Conservation (phyloP, 2,329 filamentous ascomycete species). For the Xylariaceae sp. region DNA sequence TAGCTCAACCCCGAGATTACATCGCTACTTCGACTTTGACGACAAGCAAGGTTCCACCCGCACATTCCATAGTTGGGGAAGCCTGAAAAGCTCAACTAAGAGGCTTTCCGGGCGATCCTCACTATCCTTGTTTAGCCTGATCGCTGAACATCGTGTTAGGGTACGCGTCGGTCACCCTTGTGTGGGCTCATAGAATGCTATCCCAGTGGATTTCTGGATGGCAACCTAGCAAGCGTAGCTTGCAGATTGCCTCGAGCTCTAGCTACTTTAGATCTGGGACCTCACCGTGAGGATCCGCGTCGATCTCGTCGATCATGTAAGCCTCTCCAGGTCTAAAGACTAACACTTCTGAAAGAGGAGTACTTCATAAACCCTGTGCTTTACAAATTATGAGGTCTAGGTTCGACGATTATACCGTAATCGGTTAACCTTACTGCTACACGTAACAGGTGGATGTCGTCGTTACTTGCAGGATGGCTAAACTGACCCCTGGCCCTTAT, state of each 20-base stretch:
- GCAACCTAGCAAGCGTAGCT: background rate
- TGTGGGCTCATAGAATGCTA: background rate
- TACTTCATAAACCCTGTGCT: too few relatives aligned
- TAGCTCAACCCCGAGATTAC: slow-evolving; percentile 13
- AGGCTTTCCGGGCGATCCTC: slow-evolving; percentile 7
- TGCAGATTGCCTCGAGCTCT: too few relatives aligned
- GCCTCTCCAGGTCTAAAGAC: too few relatives aligned
- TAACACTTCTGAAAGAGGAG: too few relatives aligned
- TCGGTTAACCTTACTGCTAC: too few relatives aligned
- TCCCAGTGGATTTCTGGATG: background rate
- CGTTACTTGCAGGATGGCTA: background rate
- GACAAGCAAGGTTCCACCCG: background rate
- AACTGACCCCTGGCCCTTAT: background rate
- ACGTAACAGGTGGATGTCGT: background rate
- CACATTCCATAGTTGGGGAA: background rate
- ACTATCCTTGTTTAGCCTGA: slow-evolving; percentile 1
- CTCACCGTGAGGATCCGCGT: too few relatives aligned
- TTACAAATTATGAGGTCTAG: too few relatives aligned
- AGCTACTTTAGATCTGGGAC: too few relatives aligned
- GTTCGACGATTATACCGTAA: too few relatives aligned
- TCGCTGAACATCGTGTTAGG: background rate
- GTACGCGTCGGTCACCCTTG: background rate
- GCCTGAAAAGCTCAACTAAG: background rate
- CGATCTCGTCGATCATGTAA: too few relatives aligned
- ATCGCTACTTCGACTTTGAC: background rate